Percentiles rank a stretch among this genome's conserved stretches.
phyloP scores from a whole-genome alignment of 352 stramenopile genomes.

The Heterotrichella gracilis region DNA sequence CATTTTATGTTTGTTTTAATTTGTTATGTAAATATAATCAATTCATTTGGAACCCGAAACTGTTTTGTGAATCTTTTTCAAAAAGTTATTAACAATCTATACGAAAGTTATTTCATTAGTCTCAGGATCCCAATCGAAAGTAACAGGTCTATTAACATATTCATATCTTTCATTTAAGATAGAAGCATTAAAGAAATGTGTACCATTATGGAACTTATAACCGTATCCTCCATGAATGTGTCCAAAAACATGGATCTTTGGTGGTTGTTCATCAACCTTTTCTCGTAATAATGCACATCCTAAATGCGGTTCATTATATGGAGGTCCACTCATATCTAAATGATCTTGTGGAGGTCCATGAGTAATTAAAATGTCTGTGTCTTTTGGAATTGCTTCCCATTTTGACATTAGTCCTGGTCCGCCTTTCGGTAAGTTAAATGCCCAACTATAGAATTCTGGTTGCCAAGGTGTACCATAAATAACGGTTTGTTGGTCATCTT shows the following conservation, averaged over 20 bases:
- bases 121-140: background rate
- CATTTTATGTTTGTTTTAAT: too few relatives aligned
- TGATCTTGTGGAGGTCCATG: conserved; percentile 2
- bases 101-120: too few relatives aligned
- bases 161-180: conserved; percentile 12
- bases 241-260: conserved; percentile 11
- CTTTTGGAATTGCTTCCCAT: conserved; percentile 9
- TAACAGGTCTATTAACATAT: conserved; percentile 1
- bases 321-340: too few relatives aligned
- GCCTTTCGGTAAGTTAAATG: conserved; percentile 10
- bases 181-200: conserved; percentile 3
- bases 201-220: background rate
- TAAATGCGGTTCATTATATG: too few relatives aligned
- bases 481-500: conserved; percentile 1
- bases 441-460: conserved; percentile 12
- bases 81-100: too few relatives aligned
- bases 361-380: conserved; percentile 11
- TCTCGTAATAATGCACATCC: conserved; percentile 10
- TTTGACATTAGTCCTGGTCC: background rate
- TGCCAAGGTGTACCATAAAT: conserved; percentile 12
- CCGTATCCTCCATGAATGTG: background rate
- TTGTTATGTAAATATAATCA: too few relatives aligned
- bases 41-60: too few relatives aligned
- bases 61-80: too few relatives aligned
- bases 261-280: background rate